Base-by-base conservation (phyloP, 768 basidiomycete species). In the Psilocybe subaeruginosa region DNA sequence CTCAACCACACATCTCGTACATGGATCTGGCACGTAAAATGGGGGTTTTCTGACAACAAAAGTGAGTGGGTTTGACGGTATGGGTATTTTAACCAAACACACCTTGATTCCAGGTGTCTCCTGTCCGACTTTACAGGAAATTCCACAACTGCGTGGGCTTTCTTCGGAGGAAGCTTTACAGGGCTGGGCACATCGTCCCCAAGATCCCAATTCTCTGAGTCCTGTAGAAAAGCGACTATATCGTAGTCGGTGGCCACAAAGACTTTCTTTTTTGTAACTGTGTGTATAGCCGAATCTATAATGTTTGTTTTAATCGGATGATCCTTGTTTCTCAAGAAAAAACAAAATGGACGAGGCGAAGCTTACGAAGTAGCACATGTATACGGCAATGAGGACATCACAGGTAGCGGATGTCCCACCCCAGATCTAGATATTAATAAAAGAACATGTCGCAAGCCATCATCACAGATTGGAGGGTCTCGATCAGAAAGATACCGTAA, bases 161-260 rank as follows among this genome's bases (percentile, higher is more conserved):
- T 56, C 30, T 58, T 60, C 11, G 3, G 8, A 33, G 56, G 11
- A 16, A 77, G 76, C 58, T 84, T 87, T 59, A 77, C 80, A 3
- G 86, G 86, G 2, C 81, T 82, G 46, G 83, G 61, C 31, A 80
- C 78, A 61, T 85, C 83, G 61, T 86, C 84, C 33, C 82, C 77
- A 83, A 88, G 86, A 64, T 92, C 87, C 87, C 89, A 90, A 39
- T 81, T 77, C 66, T 89, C 90, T 1, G 85, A 85, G 0, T 88
- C 90, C 31, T 87, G 83, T n/a, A 89, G 68, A 12, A 91, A 76
- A 3, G 73, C 68, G 2, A 74, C 69, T 31, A 88, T 65, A 61
- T 88, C 84, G 23, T 82, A 63, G 17, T 43, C 55, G 16, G 57
- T 58, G 52, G 57, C 52, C 64, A 46, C 8, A 29, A 35, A 35